Conservation (phyloP, 1,139 yeast species). For the Yamadazyma friedrichii region DNA sequence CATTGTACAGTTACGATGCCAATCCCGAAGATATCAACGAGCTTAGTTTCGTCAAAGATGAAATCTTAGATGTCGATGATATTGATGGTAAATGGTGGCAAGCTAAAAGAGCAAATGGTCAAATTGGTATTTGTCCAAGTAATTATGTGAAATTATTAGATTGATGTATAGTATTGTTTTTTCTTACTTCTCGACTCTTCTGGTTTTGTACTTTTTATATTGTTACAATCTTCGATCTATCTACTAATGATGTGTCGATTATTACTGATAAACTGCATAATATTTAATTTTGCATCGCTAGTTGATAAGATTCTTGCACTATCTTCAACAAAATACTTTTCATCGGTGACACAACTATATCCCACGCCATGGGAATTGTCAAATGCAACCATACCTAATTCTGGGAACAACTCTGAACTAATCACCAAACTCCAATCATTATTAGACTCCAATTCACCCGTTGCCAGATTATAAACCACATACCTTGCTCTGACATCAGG, state of each 20-base stretch:
- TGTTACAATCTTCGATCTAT: no score
- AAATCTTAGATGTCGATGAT: conserved; percentile 85
- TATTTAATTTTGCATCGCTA: conserved; percentile 1
- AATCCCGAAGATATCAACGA: conserved; percentile 94
- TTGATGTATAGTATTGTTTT: conserved; percentile 9
- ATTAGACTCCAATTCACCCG: neutral
- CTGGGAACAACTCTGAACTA: conserved; percentile 8
- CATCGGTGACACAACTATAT: conserved; percentile 16
- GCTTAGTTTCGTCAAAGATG: conserved; percentile 86
- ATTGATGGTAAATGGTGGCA: conserved; percentile 99
- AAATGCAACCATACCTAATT: conserved; percentile 15
- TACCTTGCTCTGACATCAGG: conserved; percentile 15
- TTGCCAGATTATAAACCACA: conserved; percentile 5
- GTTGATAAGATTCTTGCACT: conserved; percentile 1
- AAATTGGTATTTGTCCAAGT: conserved; percentile 95
- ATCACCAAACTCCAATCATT: conserved; percentile 10
- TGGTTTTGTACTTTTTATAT: no score
- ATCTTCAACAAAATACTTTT: conserved; percentile 5
- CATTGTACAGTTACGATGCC: conserved; percentile 86
- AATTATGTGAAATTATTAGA: conserved; percentile 80
- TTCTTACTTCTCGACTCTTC: neutral
- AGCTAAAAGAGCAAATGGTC: conserved; percentile 85
- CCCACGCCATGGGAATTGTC: conserved; percentile 15
- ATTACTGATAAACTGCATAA: neutral
- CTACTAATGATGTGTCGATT: neutral